These are phyloP conservation scores for Suillus brevipes DNA, from an alignment of 768 basidiomycete species.

Conservation along the genomic window DNA sequence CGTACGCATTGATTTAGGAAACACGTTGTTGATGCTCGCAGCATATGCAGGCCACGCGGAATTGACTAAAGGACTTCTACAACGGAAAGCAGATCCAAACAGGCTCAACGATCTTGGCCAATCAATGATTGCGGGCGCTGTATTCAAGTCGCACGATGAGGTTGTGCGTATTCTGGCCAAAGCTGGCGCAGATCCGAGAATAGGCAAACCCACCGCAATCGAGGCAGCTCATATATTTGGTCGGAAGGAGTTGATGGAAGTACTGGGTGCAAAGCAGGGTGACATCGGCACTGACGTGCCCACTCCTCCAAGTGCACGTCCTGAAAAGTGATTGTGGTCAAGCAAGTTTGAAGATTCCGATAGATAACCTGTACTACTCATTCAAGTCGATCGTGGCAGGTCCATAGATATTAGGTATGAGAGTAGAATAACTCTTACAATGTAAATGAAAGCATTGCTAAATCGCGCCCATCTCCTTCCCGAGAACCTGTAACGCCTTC, in stretches of 20 bases:
- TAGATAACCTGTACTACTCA: neutral
- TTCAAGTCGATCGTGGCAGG: neutral
- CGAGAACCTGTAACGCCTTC: slow-evolving; percentile 67
- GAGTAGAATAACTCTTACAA: neutral
- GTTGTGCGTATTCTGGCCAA: slow-evolving; percentile 56
- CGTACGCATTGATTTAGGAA: slow-evolving; percentile 44
- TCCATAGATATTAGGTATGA: neutral
- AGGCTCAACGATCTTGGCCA: slow-evolving; percentile 71
- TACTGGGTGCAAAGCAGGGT: slow-evolving; percentile 59
- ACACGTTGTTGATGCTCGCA: slow-evolving; percentile 78
- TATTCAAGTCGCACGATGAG: slow-evolving; percentile 71
- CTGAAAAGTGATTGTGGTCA: neutral
- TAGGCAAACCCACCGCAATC: slow-evolving; percentile 67
- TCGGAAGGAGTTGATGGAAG: slow-evolving; percentile 51
- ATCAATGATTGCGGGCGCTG: slow-evolving; percentile 72
- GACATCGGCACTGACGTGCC: slow-evolving; percentile 42
- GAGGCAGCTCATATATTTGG: slow-evolving; percentile 70
- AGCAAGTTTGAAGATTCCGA: neutral
- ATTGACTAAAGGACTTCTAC: slow-evolving; percentile 53
- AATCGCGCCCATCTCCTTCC: slow-evolving; percentile 69
- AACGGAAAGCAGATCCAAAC: slow-evolving; percentile 63
- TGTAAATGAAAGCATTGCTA: slow-evolving; percentile 10
- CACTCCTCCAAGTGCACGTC: slow-evolving; percentile 22
- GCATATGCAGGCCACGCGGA: slow-evolving; percentile 67
- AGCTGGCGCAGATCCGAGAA: slow-evolving; percentile 59